Base-by-base conservation (phyloP, 768 basidiomycete species). In the Inosperma sp. region DNA sequence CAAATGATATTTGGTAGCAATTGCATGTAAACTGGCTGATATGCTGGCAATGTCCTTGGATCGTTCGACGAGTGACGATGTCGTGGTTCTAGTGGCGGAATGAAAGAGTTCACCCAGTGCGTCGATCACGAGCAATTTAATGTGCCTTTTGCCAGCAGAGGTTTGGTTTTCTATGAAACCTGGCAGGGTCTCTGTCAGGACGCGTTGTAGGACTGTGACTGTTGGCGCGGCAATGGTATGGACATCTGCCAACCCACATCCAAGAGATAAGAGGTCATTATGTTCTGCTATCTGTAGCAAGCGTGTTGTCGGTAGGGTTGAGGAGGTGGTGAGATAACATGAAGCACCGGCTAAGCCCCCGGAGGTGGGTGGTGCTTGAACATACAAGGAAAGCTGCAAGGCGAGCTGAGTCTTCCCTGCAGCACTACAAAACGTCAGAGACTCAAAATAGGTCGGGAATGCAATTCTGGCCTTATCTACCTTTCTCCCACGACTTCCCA, bases 401-500 rank as follows among this genome's bases (percentile, higher is more conserved):
- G 87, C 88, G 4, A 98, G 68, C 59, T 98, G 93, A 1, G 93
- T 93, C 70, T 99, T 99, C 31, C 96, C 96, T 22, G 95, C 83
- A 19, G 93, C 86, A 63, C 96, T 99, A 63, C 13, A 30, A 33
- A 2, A 12, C n/a, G n/a, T n/a, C n/a, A 37, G 23, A 6, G 8
- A 2, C 14, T 9, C 40, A 16, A 53, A 27, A 37, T 47, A 40
- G 47, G 13, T 3, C 8, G 27, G 9, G 14, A 25, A 29, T 60
- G 34, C 62, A 44, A 16, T 26, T 22, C 17, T 7, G 23, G 34
- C 36, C n/a, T 22, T n/a, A 31, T 41, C 54, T 65, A 93, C 93
- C 91, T 90, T 74, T 95, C 90, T 22, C 93, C 93, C 10, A 77
- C 83, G 33, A 95, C 69, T 58, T 97, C 93, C 81, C 90, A 94